phyloP scores from a whole-genome alignment of 805 yeast species.

The Groenewaldozyma salmanticensis region DNA sequence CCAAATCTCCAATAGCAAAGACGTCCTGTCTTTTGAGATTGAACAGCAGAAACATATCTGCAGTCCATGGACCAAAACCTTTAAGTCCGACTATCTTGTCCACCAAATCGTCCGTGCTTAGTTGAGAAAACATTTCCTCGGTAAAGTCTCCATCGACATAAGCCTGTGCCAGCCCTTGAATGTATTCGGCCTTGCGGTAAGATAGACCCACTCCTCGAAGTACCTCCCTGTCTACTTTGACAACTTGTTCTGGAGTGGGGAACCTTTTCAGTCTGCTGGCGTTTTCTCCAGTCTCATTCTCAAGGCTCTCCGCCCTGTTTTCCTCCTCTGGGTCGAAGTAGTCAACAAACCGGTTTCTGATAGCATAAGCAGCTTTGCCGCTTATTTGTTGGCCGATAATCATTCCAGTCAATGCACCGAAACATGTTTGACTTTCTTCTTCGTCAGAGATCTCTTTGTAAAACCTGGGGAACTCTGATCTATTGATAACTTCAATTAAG shows the following conservation, averaged over 20 bases:
- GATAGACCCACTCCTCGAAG: conserved; percentile 63
- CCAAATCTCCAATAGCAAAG: conserved; percentile 72
- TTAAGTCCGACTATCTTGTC: conserved; percentile 24
- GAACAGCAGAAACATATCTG: conserved; percentile 75
- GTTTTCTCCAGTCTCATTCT: conserved; percentile 4
- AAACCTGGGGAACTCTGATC: conserved; percentile 25
- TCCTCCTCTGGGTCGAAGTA: too few species aligned
- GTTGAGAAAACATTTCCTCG: conserved; percentile 18
- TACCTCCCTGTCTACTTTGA: conserved; percentile 33
- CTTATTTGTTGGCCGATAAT: conserved; percentile 29
- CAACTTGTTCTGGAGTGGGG: conserved; percentile 46
- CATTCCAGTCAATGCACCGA: conserved; percentile 15
- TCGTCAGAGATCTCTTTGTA: conserved; percentile 3
- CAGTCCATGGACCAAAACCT: conserved; percentile 57
- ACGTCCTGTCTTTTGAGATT: conserved; percentile 58
- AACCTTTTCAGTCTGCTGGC: conserved; percentile 16
- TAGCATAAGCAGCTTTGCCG: conserved; percentile 70
- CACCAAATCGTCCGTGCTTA: conserved; percentile 25
- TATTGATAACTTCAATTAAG: conserved; percentile 22
- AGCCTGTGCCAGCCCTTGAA: conserved; percentile 46
- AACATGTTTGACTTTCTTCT: conserved; percentile 5
- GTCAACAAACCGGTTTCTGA: conserved; percentile 38
- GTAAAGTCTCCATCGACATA: conserved; percentile 18
- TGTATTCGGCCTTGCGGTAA: conserved; percentile 53
- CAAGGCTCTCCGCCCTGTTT: too few species aligned